phyloP scores from a whole-genome alignment of 768 basidiomycete genomes.

The Trametes gibbosa region DNA sequence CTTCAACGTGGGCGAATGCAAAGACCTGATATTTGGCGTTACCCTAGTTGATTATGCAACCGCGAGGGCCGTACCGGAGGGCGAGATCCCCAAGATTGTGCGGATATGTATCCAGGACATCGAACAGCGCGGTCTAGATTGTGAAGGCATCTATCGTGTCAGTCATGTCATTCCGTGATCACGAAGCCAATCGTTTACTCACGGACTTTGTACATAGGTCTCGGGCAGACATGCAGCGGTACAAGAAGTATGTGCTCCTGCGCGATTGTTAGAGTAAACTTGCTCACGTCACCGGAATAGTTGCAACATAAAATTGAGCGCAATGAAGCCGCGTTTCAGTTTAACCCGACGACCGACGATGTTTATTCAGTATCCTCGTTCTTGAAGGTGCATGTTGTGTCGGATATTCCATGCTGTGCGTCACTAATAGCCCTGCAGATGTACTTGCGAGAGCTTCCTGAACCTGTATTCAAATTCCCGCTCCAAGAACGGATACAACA shows the following conservation, averaged over 20 bases:
- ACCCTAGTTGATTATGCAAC: conserved; percentile 87
- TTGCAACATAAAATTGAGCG: conserved; percentile 85
- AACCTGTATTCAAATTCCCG: conserved; percentile 82
- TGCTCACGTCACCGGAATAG: conserved; percentile 35
- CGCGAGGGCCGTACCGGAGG: conserved; percentile 62
- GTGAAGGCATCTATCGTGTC: conserved; percentile 81
- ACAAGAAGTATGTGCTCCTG: conserved; percentile 57
- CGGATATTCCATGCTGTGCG: no score
- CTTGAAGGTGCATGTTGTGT: conserved; percentile 76
- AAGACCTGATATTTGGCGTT: conserved; percentile 87
- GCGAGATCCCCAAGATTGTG: conserved; percentile 76
- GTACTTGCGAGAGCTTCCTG: conserved; percentile 81
- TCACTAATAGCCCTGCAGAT: background rate
- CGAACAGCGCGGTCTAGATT: conserved; percentile 72
- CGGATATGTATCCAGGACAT: conserved; percentile 80
- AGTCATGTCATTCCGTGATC: conserved; percentile 19
- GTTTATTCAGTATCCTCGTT: conserved; percentile 81
- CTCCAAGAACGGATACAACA: conserved; percentile 80
- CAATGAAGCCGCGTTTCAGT: conserved; percentile 73
- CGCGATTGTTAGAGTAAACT: background rate
- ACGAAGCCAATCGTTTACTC: background rate
- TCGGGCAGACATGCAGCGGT: conserved; percentile 84
- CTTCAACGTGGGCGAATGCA: conserved; percentile 79
- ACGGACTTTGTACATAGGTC: conserved; percentile 42
- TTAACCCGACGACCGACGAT: conserved; percentile 71